Evolutionary conservation across 169 alveolate species (phyloP).

Genomic region (Eimeria maxima): DNA sequence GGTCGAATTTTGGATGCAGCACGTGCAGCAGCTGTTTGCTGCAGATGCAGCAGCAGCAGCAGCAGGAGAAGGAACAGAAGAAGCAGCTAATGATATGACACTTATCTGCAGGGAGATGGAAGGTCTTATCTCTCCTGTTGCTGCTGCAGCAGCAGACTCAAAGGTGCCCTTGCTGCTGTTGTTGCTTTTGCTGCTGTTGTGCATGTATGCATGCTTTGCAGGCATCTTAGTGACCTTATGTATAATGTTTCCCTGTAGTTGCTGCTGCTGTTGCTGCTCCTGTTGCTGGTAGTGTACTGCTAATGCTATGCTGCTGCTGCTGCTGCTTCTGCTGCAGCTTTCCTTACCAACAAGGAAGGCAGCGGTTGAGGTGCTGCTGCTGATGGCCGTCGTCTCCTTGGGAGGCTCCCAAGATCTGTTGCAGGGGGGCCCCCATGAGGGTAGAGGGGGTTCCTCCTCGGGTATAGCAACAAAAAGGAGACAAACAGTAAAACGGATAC

Average conservation of each 20-base stretch:
- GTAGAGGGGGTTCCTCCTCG: no score
- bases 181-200: background rate
- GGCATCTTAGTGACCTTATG: background rate
- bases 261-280: conserved; percentile 20
- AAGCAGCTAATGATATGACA: background rate
- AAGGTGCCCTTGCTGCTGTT: conserved; percentile 15
- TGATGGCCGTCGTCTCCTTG: conserved; percentile 14
- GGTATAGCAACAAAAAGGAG: background rate
- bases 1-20: conserved; percentile 39
- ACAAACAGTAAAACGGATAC: background rate
- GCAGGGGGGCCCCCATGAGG: no score
- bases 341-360: background rate
- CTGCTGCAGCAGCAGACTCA: conserved; percentile 43
- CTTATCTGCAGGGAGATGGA: background rate
- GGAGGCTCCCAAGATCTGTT: no score
- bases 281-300: background rate
- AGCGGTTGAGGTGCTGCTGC: background rate
- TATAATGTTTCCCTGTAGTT: background rate
- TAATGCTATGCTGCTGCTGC: no score
- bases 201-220: background rate
- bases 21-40: conserved; percentile 36
- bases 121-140: background rate
- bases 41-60: background rate
- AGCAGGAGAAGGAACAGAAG: no score
- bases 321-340: background rate